Conservation (phyloP, 768 basidiomycete species). For the Pleurotus ostreatus region DNA sequence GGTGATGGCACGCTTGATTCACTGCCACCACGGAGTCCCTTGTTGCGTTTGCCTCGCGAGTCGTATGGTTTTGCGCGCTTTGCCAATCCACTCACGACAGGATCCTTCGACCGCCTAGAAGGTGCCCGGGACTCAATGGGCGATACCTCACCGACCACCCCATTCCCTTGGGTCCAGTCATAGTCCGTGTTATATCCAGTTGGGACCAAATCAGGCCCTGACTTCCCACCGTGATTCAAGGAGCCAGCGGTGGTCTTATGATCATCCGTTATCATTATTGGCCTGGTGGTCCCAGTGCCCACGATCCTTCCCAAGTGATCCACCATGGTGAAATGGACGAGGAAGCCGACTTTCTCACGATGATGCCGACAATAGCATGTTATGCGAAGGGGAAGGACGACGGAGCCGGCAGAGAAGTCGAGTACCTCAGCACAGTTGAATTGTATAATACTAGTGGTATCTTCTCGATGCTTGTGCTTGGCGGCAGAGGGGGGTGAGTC, state of each 20-base stretch:
- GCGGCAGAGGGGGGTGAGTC: constrained; percentile 56
- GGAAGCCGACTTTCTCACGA: constrained; percentile 93
- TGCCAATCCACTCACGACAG: constrained; percentile 30
- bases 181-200: constrained; percentile 25
- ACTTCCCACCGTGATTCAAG: background rate
- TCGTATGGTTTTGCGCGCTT: constrained; percentile 75
- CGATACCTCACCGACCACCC: constrained; percentile 22
- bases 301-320: constrained; percentile 77
- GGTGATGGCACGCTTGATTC: constrained; percentile 47
- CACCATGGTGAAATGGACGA: constrained; percentile 82
- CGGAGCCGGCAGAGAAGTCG: constrained; percentile 84
- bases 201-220: background rate
- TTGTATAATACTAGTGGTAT: constrained; percentile 83
- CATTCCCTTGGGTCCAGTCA: constrained; percentile 46
- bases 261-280: constrained; percentile 99
- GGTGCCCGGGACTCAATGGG: constrained; percentile 32
- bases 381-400: constrained; percentile 87
- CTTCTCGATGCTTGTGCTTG: constrained; percentile 51
- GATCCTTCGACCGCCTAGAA: constrained; percentile 49
- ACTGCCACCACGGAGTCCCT: constrained; percentile 50
- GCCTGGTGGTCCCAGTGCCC: constrained; percentile 76
- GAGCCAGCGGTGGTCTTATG: constrained; percentile 67
- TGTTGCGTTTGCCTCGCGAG: constrained; percentile 36
- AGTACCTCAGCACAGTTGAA: constrained; percentile 93
- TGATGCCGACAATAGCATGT: constrained; percentile 99